A percentile compares a stretch with the other conserved stretches of the same genome.
Conservation (phyloP, 805 yeast genomes). For the Komagataella pseudopastoris region DNA sequence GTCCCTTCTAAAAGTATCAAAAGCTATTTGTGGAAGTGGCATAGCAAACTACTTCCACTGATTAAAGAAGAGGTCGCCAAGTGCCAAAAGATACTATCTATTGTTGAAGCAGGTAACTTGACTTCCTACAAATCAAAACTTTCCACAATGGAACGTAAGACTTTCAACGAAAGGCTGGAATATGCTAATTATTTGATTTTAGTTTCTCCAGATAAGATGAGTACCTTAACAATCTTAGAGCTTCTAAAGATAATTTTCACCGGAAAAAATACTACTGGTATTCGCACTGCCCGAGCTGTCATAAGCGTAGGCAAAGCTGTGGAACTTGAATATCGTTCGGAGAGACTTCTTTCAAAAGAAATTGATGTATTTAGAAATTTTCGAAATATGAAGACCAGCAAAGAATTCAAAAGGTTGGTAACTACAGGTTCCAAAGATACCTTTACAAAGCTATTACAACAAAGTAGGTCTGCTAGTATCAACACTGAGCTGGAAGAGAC, state of each 20-base stretch:
- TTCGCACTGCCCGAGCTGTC: conserved; percentile 75
- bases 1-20: conserved; percentile 45
- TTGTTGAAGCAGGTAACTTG: background rate
- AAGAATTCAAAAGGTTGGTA: conserved; percentile 24
- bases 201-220: conserved; percentile 68
- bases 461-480: background rate
- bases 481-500: conserved; percentile 3
- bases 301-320: conserved; percentile 72
- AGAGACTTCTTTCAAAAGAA: conserved; percentile 45
- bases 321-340: conserved; percentile 73
- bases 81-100: conserved; percentile 29
- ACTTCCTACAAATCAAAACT: background rate
- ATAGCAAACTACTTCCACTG: conserved; percentile 54
- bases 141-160: conserved; percentile 6
- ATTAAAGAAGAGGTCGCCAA: conserved; percentile 51
- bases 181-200: conserved; percentile 70
- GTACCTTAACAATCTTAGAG: conserved; percentile 77
- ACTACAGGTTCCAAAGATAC: conserved; percentile 18
- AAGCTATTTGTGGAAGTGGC: conserved; percentile 77
- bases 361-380: conserved; percentile 39
- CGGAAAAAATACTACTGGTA: conserved; percentile 39
- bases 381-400: conserved; percentile 31
- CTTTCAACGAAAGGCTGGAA: conserved; percentile 24
- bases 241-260: conserved; percentile 60
- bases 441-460: conserved; percentile 11